phyloP scores from a whole-genome alignment of 2,329 filamentous ascomycete species.

The Trichoderma sp. region DNA sequence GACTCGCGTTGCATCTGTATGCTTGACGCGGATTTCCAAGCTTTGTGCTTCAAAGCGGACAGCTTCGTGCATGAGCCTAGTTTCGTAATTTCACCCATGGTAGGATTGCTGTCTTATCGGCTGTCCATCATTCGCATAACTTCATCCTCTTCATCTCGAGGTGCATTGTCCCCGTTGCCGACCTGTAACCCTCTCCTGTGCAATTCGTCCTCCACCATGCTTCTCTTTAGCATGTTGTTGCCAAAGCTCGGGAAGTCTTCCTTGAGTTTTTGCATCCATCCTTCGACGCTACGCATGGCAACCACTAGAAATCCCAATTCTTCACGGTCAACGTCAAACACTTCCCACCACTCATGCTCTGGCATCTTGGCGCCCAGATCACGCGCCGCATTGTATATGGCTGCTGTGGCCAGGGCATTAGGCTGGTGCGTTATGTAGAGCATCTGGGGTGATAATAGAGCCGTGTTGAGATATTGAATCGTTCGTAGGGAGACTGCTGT shows the following conservation, averaged over 20 bases:
- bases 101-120: constrained; percentile 26
- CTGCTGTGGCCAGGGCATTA: constrained; percentile 77
- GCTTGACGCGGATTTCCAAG: not conserved
- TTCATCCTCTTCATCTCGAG: constrained; percentile 44
- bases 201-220: constrained; percentile 61
- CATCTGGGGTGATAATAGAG: constrained; percentile 82
- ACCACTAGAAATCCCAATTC: constrained; percentile 92
- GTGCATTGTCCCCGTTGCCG: constrained; percentile 32
- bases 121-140: constrained; percentile 45
- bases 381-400: constrained; percentile 84
- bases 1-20: not conserved
- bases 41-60: not conserved
- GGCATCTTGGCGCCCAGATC: constrained; percentile 78
- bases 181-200: constrained; percentile 49
- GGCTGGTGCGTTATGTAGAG: constrained; percentile 93
- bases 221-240: constrained; percentile 58
- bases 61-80: not conserved
- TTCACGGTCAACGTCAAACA: constrained; percentile 94
- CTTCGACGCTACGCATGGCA: constrained; percentile 75
- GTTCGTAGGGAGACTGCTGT: constrained; percentile 63
- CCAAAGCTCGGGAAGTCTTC: constrained; percentile 53
- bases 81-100: not conserved
- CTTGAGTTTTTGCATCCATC: constrained; percentile 63
- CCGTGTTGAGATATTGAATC: constrained; percentile 80
- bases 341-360: constrained; percentile 92